Evolutionary conservation across 306 rosid genomes (phyloP).

Genomic region (Casuarina equisetifolia): DNA sequence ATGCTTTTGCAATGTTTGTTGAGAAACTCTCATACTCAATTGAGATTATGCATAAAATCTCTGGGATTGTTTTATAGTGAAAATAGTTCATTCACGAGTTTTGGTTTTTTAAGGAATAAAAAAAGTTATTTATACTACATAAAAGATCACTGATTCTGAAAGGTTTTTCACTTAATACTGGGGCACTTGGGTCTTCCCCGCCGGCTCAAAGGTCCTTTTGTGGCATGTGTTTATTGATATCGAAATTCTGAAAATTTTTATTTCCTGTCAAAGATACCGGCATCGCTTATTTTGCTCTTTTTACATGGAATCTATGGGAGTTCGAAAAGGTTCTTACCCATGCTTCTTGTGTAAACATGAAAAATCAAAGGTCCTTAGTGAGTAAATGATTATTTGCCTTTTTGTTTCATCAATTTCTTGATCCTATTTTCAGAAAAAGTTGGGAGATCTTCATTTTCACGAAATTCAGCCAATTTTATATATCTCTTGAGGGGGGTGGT

Average conservation of each 20-base stretch:
- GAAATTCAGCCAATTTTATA: not conserved
- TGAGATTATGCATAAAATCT: not conserved
- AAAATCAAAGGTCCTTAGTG: not conserved
- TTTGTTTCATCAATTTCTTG: conserved; percentile 4
- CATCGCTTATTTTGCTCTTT: not conserved
- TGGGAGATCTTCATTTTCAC: not conserved
- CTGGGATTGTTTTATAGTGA: not conserved
- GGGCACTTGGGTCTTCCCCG: not conserved
- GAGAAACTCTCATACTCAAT: not conserved
- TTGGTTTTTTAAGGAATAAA: not conserved
- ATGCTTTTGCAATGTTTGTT: not conserved
- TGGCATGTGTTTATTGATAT: not conserved
- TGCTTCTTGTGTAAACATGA: not conserved
- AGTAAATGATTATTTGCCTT: not conserved
- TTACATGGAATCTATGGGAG: not conserved
- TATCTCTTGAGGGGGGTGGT: not conserved
- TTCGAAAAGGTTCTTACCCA: not conserved
- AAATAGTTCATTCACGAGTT: not conserved
- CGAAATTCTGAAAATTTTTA: not conserved
- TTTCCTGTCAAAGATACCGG: not conserved
- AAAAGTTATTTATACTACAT: not conserved
- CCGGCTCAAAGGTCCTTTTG: not conserved
- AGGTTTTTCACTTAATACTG: not conserved
- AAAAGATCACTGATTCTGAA: not conserved
- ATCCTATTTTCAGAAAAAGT: not conserved